Base-by-base conservation (phyloP, 495 filamentous ascomycete species). In the Penicillium psychrofluorescens region DNA sequence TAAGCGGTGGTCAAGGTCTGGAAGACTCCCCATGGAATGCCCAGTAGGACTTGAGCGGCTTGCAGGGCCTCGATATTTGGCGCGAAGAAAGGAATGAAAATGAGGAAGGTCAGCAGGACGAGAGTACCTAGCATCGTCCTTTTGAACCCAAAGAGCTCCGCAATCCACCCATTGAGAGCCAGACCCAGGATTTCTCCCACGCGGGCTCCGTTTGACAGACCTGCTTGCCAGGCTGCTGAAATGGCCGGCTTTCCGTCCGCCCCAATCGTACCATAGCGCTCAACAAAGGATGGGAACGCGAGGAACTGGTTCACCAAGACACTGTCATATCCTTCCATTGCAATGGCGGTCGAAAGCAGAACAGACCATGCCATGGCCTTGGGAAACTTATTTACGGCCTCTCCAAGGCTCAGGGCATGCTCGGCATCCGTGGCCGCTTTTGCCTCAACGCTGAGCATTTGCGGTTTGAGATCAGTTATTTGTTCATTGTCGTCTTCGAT, bases 1-100 rank as follows among this genome's bases (percentile, higher is more conserved):
- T 88, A 90, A 6, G 83, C 85, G 59, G 82, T 80, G 40, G 80
- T 82, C 7, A 82, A 62, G 1, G 84, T 87, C 59, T 86, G 83
- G 62, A 86, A 85, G 31, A 88, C 77, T 44, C 22, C 22, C 22
- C 22, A 22, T 22, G 22, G 22, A 22, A 22, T 22, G 4, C 22
- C 22, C 22, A 22, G 6, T 6, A 22, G 6, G 22, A 22, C 22
- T 22, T 22, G 22, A 22, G 22, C 22, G 2, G 22, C 22, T 22
- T 22, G 22, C 22, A 22, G 4, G 6, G 22, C 6, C 22, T 3
- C 22, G 6, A 22, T 22, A 22, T 22, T 22, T 22, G 2, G 22
- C 22, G 22, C 22, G 22, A 22, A 22, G 22, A 22, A 22, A 22
- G 22, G 22, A 6, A 22, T 22, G 22, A 22, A 22, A 6, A 22